Evolutionary conservation across 2,329 filamentous ascomycete species (phyloP).

Genomic region (Stemphylium lycopersici): DNA sequence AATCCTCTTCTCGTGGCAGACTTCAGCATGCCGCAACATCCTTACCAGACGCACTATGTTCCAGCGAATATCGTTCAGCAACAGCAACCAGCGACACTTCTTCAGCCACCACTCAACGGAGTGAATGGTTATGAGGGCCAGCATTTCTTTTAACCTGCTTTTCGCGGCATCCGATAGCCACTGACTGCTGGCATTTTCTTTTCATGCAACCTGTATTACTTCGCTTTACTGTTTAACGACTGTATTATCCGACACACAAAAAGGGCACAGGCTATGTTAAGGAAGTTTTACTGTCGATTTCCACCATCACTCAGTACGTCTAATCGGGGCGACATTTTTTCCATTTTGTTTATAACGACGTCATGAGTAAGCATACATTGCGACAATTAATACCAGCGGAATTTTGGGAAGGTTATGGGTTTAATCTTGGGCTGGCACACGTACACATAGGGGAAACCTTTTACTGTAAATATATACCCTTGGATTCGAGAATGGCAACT

Average conservation of each 20-base stretch:
- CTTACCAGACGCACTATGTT: slow-evolving; percentile 81
- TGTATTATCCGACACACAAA: slow-evolving; percentile 1
- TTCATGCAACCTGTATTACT: slow-evolving; percentile 2
- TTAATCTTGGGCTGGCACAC: too few relatives aligned
- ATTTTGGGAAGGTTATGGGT: background rate
- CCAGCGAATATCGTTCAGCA: slow-evolving; percentile 64
- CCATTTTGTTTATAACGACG: slow-evolving; percentile 8
- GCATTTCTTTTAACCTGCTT: slow-evolving; percentile 23
- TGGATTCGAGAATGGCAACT: background rate
- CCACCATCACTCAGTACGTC: background rate
- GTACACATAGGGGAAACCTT: too few relatives aligned
- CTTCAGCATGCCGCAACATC: slow-evolving; percentile 78
- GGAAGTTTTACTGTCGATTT: background rate
- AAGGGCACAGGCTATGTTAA: background rate
- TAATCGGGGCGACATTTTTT: background rate
- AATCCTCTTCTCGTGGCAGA: slow-evolving; percentile 77
- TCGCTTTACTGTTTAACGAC: background rate
- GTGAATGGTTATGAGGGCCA: slow-evolving; percentile 30
- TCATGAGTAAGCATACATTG: slow-evolving; percentile 12
- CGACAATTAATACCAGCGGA: slow-evolving; percentile 2
- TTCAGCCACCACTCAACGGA: slow-evolving; percentile 27
- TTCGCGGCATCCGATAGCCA: background rate
- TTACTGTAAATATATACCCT: slow-evolving; percentile 12
- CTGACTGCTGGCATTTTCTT: background rate
- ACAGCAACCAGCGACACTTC: slow-evolving; percentile 27